A percentile compares a stretch with the other conserved stretches of the same genome.
Conservation (phyloP, 768 basidiomycete species). For the Mycena haematopus region DNA sequence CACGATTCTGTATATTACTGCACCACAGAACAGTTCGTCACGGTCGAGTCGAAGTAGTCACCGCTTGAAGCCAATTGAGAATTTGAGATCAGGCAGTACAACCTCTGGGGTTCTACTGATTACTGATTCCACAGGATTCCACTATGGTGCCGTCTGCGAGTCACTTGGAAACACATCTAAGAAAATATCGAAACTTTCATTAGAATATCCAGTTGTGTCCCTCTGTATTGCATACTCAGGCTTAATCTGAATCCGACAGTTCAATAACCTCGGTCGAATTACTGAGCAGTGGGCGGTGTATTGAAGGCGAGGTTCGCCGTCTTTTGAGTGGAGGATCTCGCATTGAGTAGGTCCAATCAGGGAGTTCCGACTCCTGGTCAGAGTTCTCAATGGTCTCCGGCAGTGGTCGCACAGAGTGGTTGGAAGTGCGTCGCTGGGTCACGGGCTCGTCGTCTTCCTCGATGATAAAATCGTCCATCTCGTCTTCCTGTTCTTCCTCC, state of each 20-base stretch:
- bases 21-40: too few relatives aligned
- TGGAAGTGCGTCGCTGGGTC: neutral
- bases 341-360: conserved; percentile 20
- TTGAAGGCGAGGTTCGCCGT: conserved; percentile 6
- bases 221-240: too few relatives aligned
- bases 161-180: too few relatives aligned
- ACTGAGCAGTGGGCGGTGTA: neutral
- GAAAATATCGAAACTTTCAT: too few relatives aligned
- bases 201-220: too few relatives aligned
- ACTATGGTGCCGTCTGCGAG: too few relatives aligned
- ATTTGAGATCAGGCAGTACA: too few relatives aligned
- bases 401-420: neutral
- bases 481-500: conserved; percentile 19
- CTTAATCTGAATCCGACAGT: conserved; percentile 26
- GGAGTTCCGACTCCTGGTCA: conserved; percentile 13
- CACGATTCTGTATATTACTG: too few relatives aligned
- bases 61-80: too few relatives aligned
- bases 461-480: conserved; percentile 26
- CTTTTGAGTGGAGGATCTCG: conserved; percentile 16
- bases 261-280: conserved; percentile 15
- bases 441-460: conserved; percentile 8
- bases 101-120: too few relatives aligned
- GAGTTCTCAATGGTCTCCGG: conserved; percentile 13
- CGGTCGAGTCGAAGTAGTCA: too few relatives aligned
- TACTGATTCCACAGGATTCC: too few relatives aligned